These are phyloP conservation scores for Colletotrichum falcatum DNA, from an alignment of 2,329 filamentous ascomycete genomes.

Conservation along the genomic window DNA sequence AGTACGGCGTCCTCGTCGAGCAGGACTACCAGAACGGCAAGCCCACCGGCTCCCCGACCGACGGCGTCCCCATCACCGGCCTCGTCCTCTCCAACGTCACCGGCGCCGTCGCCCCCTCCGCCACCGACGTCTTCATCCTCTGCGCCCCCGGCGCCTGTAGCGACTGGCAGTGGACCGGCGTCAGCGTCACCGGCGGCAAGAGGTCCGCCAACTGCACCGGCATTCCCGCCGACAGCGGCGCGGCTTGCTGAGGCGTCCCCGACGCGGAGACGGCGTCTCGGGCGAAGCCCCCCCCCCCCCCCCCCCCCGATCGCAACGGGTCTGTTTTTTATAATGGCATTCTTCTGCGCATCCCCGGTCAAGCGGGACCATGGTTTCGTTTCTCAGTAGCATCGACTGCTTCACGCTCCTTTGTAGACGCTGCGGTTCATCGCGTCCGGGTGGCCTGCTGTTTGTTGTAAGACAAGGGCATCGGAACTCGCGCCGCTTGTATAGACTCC, in stretches of 20 bases:
- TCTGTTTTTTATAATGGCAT: no score
- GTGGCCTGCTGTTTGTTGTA: not conserved
- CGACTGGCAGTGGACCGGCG: constrained; percentile 64
- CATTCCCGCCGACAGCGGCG: constrained; percentile 42
- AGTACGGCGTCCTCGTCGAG: constrained; percentile 55
- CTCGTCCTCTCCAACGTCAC: constrained; percentile 57
- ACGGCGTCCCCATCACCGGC: constrained; percentile 66
- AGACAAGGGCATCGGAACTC: no score
- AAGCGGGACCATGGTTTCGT: no score
- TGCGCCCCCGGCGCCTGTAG: constrained; percentile 64
- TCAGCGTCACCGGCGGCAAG: constrained; percentile 64
- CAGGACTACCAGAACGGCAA: constrained; percentile 61
- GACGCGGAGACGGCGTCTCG: no score
- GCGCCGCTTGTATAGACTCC: no score
- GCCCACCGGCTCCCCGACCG: constrained; percentile 54
- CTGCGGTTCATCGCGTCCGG: no score
- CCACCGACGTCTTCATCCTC: constrained; percentile 63
- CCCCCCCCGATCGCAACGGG: no score
- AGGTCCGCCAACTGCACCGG: constrained; percentile 45
- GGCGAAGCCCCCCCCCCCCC: no score
- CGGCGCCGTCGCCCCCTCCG: constrained; percentile 55
- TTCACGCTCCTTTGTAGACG: no score
- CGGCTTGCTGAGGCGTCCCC: constrained; percentile 29
- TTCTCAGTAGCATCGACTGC: no score
- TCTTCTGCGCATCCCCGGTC: no score